phyloP scores from a whole-genome alignment of 1,139 yeast species.

The Yamadazyma sp. region DNA sequence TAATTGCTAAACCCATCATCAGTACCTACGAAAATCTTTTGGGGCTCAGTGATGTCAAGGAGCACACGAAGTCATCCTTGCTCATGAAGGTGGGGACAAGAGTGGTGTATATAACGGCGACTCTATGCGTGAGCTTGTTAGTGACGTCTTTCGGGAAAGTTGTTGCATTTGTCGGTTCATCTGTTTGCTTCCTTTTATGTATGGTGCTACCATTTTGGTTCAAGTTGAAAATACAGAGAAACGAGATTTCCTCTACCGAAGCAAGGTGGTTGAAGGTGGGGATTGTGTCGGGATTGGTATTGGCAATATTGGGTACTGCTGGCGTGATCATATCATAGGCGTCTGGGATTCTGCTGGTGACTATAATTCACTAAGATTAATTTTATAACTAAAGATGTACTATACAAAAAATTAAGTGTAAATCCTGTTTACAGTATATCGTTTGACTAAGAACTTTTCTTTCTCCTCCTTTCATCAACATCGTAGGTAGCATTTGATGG shows the following conservation, averaged over 20 bases:
- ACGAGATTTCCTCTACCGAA: constrained; percentile 42
- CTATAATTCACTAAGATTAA: too few species aligned
- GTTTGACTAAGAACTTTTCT: not conserved
- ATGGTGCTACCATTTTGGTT: constrained; percentile 74
- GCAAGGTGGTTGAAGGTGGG: constrained; percentile 42
- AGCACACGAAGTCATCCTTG: not conserved
- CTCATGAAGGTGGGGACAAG: constrained; percentile 33
- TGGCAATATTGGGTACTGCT: constrained; percentile 53
- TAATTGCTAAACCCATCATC: constrained; percentile 39
- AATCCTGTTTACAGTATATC: constrained; percentile 11
- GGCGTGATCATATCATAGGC: constrained; percentile 16
- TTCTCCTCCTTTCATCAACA: constrained; percentile 17
- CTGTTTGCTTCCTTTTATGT: constrained; percentile 79
- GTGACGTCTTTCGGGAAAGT: constrained; percentile 80
- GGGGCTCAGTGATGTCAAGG: constrained; percentile 9
- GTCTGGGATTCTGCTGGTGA: not conserved
- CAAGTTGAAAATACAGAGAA: constrained; percentile 57
- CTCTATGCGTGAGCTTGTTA: constrained; percentile 50
- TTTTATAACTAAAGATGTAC: not conserved
- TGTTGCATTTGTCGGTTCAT: constrained; percentile 80
- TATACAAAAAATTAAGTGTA: constrained; percentile 3
- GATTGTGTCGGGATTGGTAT: constrained; percentile 42
- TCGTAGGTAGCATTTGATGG: constrained; percentile 48
- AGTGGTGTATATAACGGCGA: constrained; percentile 19
- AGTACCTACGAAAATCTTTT: constrained; percentile 37